Conservation (phyloP, 2,329 filamentous ascomycete genomes). For the Claviceps purpurea region DNA sequence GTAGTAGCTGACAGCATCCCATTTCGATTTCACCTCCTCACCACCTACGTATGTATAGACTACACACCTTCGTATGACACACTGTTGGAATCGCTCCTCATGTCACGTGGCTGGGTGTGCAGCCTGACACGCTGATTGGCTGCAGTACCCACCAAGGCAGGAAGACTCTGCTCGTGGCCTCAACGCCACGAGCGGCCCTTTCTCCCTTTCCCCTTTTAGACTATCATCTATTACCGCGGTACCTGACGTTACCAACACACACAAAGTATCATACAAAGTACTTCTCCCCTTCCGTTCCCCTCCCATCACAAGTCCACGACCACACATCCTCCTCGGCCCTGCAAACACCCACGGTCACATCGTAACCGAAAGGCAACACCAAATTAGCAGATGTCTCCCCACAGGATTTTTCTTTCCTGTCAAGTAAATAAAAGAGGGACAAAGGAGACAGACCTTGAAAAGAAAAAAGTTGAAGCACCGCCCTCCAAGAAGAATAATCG, state of each 20-base stretch:
- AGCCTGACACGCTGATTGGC: too few species aligned
- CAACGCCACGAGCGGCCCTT: too few species aligned
- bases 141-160: too few species aligned
- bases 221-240: too few species aligned
- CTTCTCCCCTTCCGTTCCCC: not conserved
- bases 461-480: slow-evolving; percentile 12
- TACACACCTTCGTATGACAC: not conserved
- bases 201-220: too few species aligned
- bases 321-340: not conserved
- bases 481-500: slow-evolving; percentile 13
- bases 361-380: slow-evolving; percentile 1
- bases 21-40: too few species aligned
- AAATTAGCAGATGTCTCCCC: slow-evolving; percentile 4
- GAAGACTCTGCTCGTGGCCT: too few species aligned
- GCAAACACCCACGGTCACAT: not conserved
- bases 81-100: too few species aligned
- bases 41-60: too few species aligned
- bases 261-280: not conserved
- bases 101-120: too few species aligned
- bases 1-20: too few species aligned
- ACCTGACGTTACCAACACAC: too few species aligned
- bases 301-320: not conserved
- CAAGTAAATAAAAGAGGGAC: not conserved
- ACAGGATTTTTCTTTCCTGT: not conserved
- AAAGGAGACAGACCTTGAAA: slow-evolving; percentile 6